Evolutionary conservation across 495 filamentous ascomycete genomes (phyloP), one percentile per base, ranked within the genome.

Genomic region (Geopyxis carbonaria): DNA sequence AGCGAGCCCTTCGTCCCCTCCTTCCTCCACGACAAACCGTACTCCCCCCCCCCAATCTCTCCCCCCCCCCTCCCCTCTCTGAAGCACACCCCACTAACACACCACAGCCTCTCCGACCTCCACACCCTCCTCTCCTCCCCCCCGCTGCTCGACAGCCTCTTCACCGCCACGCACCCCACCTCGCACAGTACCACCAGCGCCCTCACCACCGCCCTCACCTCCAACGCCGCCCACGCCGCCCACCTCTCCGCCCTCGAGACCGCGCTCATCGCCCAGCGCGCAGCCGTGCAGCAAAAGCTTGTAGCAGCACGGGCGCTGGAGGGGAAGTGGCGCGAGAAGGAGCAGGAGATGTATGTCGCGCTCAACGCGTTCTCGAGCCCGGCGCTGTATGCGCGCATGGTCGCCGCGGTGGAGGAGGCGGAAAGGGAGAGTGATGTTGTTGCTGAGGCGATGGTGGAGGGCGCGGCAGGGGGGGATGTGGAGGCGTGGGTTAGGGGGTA

Each of bases 291-390:
- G 56, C 72, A 77, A 2, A 78, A 85, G 34, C 72, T 97, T 2
- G 71, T 95, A 1, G 67, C 75, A 2, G 72, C 87, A 14, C 78
- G 82, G 51, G 82, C 79, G 4, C 73, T 93, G 2, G 89, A 94
- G 54, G 74, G 80, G n/a, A 73, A 78, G 42, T 94, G 89, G 84
- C 73, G 78, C 29, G 69, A 75, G 32, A 92, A 91, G 57, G 81
- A 94, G 56, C 64, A 68, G 2, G 80, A 82, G 40, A 89, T 92
- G 76, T 89, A 97, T 53, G 59, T 68, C 3, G 82, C 80, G 6
- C 62, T 97, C 33, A 73, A 76, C 43, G 78, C 79, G 7, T 97
- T 89, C 62, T 76, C 78, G 23, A 81, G 86, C 0, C 80, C 78
- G 29, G 75, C 73, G 29, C 59, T 94, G 50, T 94, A 94, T 48